Evolutionary conservation across 2,329 filamentous ascomycete genomes (phyloP).

Genomic region (Hymenoscyphus occultus): DNA sequence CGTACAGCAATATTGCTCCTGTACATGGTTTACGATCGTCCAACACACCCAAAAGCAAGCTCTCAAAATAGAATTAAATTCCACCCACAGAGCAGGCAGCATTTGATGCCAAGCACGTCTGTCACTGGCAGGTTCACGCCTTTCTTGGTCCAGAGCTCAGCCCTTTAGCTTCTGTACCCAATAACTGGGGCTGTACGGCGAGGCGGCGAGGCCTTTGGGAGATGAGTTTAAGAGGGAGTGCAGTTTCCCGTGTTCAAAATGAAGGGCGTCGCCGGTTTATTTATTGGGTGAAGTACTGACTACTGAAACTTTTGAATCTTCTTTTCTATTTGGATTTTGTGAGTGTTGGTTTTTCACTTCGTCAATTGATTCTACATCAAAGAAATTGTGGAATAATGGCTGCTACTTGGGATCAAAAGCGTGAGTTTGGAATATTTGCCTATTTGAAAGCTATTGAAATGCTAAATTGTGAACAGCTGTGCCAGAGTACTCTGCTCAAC

Average conservation of each 20-base stretch:
- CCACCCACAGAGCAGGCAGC: neutral
- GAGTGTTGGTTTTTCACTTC: neutral
- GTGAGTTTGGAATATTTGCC: neutral
- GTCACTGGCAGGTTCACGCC: neutral
- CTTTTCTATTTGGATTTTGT: neutral
- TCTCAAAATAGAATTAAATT: neutral
- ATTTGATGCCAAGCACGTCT: constrained; percentile 1
- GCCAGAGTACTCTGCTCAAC: constrained; percentile 9
- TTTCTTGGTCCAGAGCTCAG: neutral
- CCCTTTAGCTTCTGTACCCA: neutral
- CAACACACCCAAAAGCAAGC: neutral
- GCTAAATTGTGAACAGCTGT: constrained; percentile 7
- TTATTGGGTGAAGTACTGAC: neutral
- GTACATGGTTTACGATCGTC: neutral
- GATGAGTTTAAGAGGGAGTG: neutral
- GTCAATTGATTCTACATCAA: neutral
- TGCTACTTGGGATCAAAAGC: constrained; percentile 17
- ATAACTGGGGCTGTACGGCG: neutral
- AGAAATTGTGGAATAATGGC: constrained; percentile 7
- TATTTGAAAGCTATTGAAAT: neutral
- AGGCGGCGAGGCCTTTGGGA: neutral
- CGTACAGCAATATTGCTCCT: neutral
- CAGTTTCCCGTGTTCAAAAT: neutral
- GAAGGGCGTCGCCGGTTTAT: neutral
- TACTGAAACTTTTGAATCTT: neutral